Percentiles rank a stretch among this genome's conserved stretches.
Evolutionary conservation across 1,284 basidiomycete genomes (phyloP).

Genomic region (Ustilago shanxiensis): DNA sequence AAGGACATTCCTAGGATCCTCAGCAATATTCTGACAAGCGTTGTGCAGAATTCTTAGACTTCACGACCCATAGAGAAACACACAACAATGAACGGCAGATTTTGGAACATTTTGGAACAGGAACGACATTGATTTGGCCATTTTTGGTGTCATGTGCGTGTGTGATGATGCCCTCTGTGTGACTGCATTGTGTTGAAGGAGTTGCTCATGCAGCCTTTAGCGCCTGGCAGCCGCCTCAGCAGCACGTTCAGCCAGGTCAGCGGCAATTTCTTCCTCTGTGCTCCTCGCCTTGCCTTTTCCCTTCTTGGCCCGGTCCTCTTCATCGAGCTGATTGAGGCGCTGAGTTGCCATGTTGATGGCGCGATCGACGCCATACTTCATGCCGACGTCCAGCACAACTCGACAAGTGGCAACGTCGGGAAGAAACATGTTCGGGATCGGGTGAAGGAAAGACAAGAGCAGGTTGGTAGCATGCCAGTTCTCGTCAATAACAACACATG

Average conservation of each 20-base stretch:
- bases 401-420: constrained; percentile 38
- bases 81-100: neutral
- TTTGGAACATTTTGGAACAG: neutral
- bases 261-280: constrained; percentile 31
- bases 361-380: constrained; percentile 28
- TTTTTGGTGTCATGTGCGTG: neutral
- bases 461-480: constrained; percentile 45
- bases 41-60: constrained; percentile 46
- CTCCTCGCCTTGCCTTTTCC: constrained; percentile 28
- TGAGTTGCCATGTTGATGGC: constrained; percentile 25
- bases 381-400: constrained; percentile 30
- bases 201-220: neutral
- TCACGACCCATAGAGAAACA: neutral
- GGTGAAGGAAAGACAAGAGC: constrained; percentile 47
- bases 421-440: constrained; percentile 41
- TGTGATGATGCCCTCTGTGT: neutral
- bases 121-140: neutral
- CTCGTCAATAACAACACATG: constrained; percentile 43
- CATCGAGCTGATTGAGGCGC: constrained; percentile 32
- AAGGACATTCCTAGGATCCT: constrained; percentile 63
- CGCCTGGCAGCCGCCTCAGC: constrained; percentile 1
- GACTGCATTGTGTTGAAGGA: neutral
- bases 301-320: constrained; percentile 18
- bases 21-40: constrained; percentile 62
- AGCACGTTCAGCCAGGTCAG: constrained; percentile 12